These are phyloP conservation scores for Sphaerulina vaccinii DNA, from an alignment of 2,329 filamentous ascomycete species.

Conservation along the genomic window DNA sequence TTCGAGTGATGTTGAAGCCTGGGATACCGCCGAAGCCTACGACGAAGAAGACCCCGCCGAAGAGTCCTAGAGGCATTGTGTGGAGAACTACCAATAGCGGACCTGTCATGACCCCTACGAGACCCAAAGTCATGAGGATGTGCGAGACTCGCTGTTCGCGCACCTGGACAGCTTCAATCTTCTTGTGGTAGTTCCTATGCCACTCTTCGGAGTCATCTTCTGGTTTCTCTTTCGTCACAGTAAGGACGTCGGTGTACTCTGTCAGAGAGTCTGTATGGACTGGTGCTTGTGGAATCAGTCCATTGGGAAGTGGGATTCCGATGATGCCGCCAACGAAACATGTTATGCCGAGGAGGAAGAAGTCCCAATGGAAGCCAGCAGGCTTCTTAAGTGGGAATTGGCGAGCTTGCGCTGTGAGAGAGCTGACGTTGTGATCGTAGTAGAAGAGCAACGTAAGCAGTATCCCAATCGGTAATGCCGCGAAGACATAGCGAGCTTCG, in stretches of 20 bases:
- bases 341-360: conserved; percentile 58
- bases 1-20: conserved; percentile 54
- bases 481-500: conserved; percentile 53
- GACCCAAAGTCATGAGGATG: conserved; percentile 54
- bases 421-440: conserved; percentile 58
- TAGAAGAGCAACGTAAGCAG: conserved; percentile 56
- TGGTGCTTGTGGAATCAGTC: conserved; percentile 59
- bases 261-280: conserved; percentile 57
- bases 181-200: conserved; percentile 45
- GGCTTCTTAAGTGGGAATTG: conserved; percentile 58
- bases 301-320: conserved; percentile 58
- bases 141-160: conserved; percentile 59
- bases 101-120: conserved; percentile 58
- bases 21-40: conserved; percentile 55
- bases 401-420: conserved; percentile 56
- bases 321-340: conserved; percentile 57
- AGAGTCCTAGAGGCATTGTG: conserved; percentile 26
- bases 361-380: conserved; percentile 62
- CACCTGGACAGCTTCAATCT: conserved; percentile 48
- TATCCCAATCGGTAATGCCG: conserved; percentile 55
- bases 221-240: conserved; percentile 46
- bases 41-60: conserved; percentile 59
- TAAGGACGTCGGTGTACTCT: conserved; percentile 42
- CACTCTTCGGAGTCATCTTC: conserved; percentile 42
- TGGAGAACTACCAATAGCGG: conserved; percentile 39